These are phyloP conservation scores for Chenopodium berlandieri DNA, from an alignment of 148 eudicot genomes.

Conservation along the genomic window DNA sequence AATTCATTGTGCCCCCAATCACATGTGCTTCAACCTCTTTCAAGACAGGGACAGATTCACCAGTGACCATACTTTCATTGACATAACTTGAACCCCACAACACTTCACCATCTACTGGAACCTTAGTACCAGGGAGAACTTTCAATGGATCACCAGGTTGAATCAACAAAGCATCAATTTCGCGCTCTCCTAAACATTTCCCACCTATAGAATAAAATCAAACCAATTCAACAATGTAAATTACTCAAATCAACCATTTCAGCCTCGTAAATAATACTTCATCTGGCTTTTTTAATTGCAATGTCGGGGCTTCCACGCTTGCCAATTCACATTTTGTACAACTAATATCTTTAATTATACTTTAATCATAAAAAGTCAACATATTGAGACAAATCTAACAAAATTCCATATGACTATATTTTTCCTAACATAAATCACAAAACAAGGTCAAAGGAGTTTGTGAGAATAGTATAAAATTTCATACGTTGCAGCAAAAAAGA, in stretches of 20 bases:
- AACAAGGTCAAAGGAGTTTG: too few species aligned
- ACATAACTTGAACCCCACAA: conserved; percentile 93
- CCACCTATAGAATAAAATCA: conserved; percentile 53
- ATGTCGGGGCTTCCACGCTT: background rate
- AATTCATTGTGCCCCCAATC: conserved; percentile 94
- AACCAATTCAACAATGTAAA: conserved; percentile 12
- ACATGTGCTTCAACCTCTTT: conserved; percentile 66
- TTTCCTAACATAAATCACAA: too few species aligned
- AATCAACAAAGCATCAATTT: conserved; percentile 89
- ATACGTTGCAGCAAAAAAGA: too few species aligned
- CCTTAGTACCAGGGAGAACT: conserved; percentile 87
- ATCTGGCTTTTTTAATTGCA: too few species aligned
- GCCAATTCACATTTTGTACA: background rate
- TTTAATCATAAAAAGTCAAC: too few species aligned
- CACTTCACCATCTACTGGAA: conserved; percentile 89
- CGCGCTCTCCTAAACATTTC: conserved; percentile 63
- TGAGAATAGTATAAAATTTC: too few species aligned
- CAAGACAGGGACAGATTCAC: conserved; percentile 82
- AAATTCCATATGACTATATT: too few species aligned
- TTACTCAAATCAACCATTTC: background rate
- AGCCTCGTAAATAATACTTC: background rate
- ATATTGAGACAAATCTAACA: too few species aligned
- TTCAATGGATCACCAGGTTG: conserved; percentile 90
- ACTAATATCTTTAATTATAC: too few species aligned
- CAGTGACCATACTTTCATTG: conserved; percentile 97